Conservation (phyloP, 768 basidiomycete genomes). For the Russula virescens region DNA sequence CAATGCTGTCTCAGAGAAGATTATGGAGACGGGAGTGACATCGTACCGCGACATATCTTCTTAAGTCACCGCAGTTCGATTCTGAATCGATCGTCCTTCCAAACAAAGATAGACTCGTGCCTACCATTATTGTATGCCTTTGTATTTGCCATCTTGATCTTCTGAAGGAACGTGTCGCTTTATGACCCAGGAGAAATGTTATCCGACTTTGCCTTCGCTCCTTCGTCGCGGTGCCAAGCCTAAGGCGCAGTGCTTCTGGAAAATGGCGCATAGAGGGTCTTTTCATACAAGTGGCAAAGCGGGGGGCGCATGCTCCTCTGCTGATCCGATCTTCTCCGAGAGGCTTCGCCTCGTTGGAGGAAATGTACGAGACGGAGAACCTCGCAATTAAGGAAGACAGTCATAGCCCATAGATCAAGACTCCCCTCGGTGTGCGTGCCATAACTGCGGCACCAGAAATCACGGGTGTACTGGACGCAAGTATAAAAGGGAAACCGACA, state of each 20-base stretch:
- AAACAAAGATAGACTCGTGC: conserved; percentile 28
- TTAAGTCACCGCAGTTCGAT: conserved; percentile 9
- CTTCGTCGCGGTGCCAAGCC: conserved; percentile 62
- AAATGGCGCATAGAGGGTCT: conserved; percentile 90
- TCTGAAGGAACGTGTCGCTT: neutral
- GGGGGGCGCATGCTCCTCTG: conserved; percentile 75
- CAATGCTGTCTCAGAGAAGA: conserved; percentile 62
- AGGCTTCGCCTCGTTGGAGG: conserved; percentile 65
- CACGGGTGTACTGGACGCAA: conserved; percentile 71
- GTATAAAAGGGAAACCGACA: conserved; percentile 52
- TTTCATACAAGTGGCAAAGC: conserved; percentile 75
- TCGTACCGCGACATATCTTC: conserved; percentile 51
- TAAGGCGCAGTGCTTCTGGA: conserved; percentile 71
- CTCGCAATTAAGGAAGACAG: conserved; percentile 55
- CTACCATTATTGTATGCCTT: conserved; percentile 53
- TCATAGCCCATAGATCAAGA: conserved; percentile 55
- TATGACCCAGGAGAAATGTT: conserved; percentile 76
- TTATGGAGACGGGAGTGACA: conserved; percentile 85
- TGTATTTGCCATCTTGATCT: neutral
- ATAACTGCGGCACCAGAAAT: conserved; percentile 88
- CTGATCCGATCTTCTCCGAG: conserved; percentile 57
- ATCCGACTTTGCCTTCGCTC: conserved; percentile 62
- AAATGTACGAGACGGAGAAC: conserved; percentile 64
- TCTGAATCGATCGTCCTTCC: neutral
- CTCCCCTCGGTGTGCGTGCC: conserved; percentile 59